Evolutionary conservation across 1,139 yeast species (phyloP).

Genomic region (Sugiyamaella pinicola): DNA sequence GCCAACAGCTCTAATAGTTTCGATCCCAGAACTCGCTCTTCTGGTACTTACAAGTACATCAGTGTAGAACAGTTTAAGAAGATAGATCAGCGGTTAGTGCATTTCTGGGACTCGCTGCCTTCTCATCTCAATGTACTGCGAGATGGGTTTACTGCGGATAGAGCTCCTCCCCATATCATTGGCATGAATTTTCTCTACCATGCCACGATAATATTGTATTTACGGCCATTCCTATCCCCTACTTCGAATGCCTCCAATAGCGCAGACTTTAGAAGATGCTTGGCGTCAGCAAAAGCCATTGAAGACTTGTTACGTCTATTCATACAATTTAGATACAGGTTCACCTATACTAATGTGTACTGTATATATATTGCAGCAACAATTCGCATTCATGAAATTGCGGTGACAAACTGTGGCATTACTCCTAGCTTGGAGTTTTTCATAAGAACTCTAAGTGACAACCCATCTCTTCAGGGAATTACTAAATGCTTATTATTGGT

Average conservation of each 20-base stretch:
- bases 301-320: slow-evolving; percentile 20
- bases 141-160: slow-evolving; percentile 21
- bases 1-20: slow-evolving; percentile 18
- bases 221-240: slow-evolving; percentile 17
- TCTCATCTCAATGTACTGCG: slow-evolving; percentile 20
- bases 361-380: slow-evolving; percentile 22
- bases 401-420: slow-evolving; percentile 14
- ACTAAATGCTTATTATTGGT: slow-evolving; percentile 15
- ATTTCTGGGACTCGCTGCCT: slow-evolving; percentile 20
- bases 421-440: slow-evolving; percentile 22
- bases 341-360: slow-evolving; percentile 18
- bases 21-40: slow-evolving; percentile 6
- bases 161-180: slow-evolving; percentile 21
- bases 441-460: slow-evolving; percentile 15
- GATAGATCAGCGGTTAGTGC: slow-evolving; percentile 11
- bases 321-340: slow-evolving; percentile 15
- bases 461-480: slow-evolving; percentile 19
- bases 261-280: slow-evolving; percentile 19
- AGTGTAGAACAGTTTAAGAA: slow-evolving; percentile 16
- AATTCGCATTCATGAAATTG: slow-evolving; percentile 21
- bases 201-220: slow-evolving; percentile 19
- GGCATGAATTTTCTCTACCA: slow-evolving; percentile 21
- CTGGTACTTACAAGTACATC: slow-evolving; percentile 16
- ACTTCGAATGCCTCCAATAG: slow-evolving; percentile 8
- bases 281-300: slow-evolving; percentile 21